Evolutionary conservation across 768 basidiomycete species (phyloP).

Genomic region (Dioszegia hungarica): DNA sequence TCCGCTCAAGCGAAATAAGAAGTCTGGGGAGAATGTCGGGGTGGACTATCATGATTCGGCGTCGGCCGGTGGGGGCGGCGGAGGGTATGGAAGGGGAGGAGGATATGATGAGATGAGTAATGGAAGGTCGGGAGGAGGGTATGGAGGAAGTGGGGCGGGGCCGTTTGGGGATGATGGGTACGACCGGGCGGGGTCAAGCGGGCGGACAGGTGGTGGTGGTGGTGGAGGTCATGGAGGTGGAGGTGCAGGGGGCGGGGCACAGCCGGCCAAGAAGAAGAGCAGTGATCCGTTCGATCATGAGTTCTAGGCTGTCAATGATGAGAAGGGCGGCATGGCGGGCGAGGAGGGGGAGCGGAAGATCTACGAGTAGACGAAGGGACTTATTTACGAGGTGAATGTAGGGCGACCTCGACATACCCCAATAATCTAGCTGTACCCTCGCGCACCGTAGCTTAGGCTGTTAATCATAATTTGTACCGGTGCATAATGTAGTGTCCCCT

Average conservation of each 20-base stretch:
- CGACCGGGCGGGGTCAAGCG: neutral
- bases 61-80: neutral
- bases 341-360: too few species aligned
- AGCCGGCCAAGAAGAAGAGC: slow-evolving; percentile 1
- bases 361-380: too few species aligned
- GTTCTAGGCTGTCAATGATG: slow-evolving; percentile 4
- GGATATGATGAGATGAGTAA: slow-evolving; percentile 5
- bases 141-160: slow-evolving; percentile 1
- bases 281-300: slow-evolving; percentile 9
- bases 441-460: too few species aligned
- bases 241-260: neutral
- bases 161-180: too few species aligned
- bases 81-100: slow-evolving; percentile 5
- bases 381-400: too few species aligned
- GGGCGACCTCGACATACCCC: too few species aligned
- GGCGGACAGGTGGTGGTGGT: neutral
- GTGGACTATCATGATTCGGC: neutral
- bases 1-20: slow-evolving; percentile 6
- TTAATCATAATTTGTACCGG: too few species aligned
- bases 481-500: too few species aligned
- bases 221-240: neutral
- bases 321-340: too few species aligned
- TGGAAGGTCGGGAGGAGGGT: neutral
- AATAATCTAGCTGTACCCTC: too few species aligned
- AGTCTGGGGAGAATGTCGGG: neutral